Evolutionary conservation across 1,139 yeast species (phyloP).

Genomic region (Yamadazyma jaroonii): DNA sequence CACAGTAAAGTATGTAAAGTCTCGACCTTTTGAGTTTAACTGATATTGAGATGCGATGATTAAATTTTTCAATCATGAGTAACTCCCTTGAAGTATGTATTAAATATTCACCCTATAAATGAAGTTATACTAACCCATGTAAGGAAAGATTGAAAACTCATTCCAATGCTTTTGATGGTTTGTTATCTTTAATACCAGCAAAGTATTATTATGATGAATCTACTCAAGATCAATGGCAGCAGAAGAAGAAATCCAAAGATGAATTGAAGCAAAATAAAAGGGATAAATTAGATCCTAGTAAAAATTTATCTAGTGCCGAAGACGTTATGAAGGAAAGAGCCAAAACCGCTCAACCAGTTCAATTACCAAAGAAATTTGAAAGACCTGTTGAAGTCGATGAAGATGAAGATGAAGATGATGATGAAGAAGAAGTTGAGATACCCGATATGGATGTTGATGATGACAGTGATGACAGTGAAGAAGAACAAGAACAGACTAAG

Average conservation of each 20-base stretch:
- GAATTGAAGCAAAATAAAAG: slow-evolving; percentile 62
- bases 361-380: slow-evolving; percentile 38
- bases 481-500: slow-evolving; percentile 13
- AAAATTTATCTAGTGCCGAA: slow-evolving; percentile 57
- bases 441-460: slow-evolving; percentile 16
- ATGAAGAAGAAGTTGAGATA: slow-evolving; percentile 13
- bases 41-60: slow-evolving; percentile 13
- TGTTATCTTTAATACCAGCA: slow-evolving; percentile 88
- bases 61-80: slow-evolving; percentile 28
- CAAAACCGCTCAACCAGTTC: slow-evolving; percentile 55
- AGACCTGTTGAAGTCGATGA: slow-evolving; percentile 13
- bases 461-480: slow-evolving; percentile 15
- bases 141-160: slow-evolving; percentile 84
- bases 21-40: too few relatives aligned
- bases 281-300: slow-evolving; percentile 74
- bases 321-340: slow-evolving; percentile 62
- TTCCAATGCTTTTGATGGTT: slow-evolving; percentile 86
- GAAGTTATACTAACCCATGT: slow-evolving; percentile 25
- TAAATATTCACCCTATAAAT: background rate
- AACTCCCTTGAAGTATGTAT: slow-evolving; percentile 52
- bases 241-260: slow-evolving; percentile 69
- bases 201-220: slow-evolving; percentile 84
- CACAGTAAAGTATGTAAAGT: too few relatives aligned
- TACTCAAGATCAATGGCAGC: slow-evolving; percentile 85
- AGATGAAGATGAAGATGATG: slow-evolving; percentile 17